Evolutionary conservation across 2,329 filamentous ascomycete species (phyloP).

Genomic region (Ilyonectria sp.): DNA sequence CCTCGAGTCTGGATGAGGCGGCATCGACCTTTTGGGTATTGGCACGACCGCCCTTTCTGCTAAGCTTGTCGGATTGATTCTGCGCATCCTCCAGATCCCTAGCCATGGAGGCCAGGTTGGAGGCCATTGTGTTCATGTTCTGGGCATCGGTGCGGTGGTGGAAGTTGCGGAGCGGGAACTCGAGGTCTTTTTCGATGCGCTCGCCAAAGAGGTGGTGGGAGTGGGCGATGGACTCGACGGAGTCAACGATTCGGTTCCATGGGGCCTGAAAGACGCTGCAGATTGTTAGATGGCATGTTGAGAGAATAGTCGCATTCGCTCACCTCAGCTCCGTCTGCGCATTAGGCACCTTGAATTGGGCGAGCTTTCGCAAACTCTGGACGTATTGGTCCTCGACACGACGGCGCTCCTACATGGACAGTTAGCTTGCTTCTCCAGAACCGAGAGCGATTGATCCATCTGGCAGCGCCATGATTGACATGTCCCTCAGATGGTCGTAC

Average conservation of each 20-base stretch:
- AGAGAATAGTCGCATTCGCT: slow-evolving; percentile 47
- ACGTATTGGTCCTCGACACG: slow-evolving; percentile 93
- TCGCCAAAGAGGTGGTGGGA: slow-evolving; percentile 86
- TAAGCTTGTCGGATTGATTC: slow-evolving; percentile 88
- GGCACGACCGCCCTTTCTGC: slow-evolving; percentile 82
- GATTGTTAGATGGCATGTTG: slow-evolving; percentile 22
- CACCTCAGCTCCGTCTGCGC: slow-evolving; percentile 89
- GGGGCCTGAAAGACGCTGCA: slow-evolving; percentile 88
- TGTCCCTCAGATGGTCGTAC: slow-evolving; percentile 64
- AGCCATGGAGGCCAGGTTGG: slow-evolving; percentile 84
- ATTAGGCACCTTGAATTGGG: slow-evolving; percentile 81
- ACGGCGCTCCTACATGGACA: slow-evolving; percentile 81
- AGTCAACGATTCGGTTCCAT: slow-evolving; percentile 89
- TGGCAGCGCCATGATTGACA: slow-evolving; percentile 7
- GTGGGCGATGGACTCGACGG: slow-evolving; percentile 84
- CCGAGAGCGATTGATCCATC: neutral
- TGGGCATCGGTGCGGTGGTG: slow-evolving; percentile 82
- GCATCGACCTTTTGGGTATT: slow-evolving; percentile 84
- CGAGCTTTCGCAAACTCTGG: slow-evolving; percentile 84
- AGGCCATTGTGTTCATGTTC: slow-evolving; percentile 84
- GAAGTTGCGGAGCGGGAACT: slow-evolving; percentile 85
- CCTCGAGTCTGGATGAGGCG: slow-evolving; percentile 81
- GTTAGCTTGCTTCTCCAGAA: slow-evolving; percentile 29
- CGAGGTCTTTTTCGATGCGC: slow-evolving; percentile 90
- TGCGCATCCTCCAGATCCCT: slow-evolving; percentile 89